These are phyloP conservation scores for Fusarium armeniacum DNA, from an alignment of 2,329 filamentous ascomycete species.

Conservation along the genomic window DNA sequence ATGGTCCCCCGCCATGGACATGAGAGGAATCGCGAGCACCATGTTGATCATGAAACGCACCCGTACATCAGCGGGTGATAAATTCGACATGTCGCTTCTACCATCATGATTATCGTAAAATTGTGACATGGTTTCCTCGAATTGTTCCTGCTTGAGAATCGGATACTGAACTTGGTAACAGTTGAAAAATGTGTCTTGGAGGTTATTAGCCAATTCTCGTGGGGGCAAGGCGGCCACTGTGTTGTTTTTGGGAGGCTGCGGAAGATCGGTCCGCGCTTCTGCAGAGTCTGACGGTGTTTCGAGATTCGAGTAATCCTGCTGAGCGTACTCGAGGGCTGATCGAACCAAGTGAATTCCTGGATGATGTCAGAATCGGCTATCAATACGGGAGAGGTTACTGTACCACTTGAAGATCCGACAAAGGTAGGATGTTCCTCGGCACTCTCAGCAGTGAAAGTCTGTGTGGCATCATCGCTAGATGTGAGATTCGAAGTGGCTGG, in stretches of 20 bases:
- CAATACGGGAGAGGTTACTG: rapidly evolving
- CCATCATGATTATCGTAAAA: neutral
- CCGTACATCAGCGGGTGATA: neutral
- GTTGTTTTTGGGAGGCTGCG: neutral
- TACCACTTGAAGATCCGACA: constrained; percentile 18
- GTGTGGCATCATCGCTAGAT: neutral
- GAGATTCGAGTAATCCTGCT: constrained; percentile 18
- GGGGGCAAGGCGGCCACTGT: neutral
- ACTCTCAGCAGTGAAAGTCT: neutral
- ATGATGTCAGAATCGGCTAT: neutral
- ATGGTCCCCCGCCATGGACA: constrained; percentile 12
- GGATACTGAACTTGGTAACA: constrained; percentile 26
- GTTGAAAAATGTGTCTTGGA: constrained; percentile 14
- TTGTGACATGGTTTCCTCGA: neutral
- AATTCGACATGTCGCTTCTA: rapidly evolving
- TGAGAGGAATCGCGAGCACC: constrained; percentile 16
- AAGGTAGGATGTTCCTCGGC: neutral
- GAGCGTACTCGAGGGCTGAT: constrained; percentile 20
- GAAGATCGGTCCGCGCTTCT: neutral
- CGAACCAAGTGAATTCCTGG: constrained; percentile 24
- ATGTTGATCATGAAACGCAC: constrained; percentile 27
- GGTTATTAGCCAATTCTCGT: constrained; percentile 3
- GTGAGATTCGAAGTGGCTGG: neutral
- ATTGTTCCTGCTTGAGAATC: constrained; percentile 12
- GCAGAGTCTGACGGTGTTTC: constrained; percentile 1